Percentiles rank a stretch among this genome's conserved stretches.
Conservation (phyloP, 2,329 filamentous ascomycete genomes). For the Metarhizium rileyi region DNA sequence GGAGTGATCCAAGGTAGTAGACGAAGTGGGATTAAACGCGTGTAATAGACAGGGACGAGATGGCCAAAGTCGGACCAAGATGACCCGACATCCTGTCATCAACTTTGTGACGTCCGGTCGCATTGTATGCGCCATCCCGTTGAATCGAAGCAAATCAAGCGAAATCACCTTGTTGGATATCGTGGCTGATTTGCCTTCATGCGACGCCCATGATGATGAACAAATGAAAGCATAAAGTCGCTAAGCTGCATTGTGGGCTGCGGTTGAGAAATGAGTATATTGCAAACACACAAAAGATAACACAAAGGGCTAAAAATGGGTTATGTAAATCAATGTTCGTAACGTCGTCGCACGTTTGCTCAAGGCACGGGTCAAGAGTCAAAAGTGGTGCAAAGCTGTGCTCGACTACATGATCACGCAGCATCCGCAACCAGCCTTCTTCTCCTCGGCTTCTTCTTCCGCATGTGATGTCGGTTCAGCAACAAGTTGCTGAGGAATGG, state of each 20-base stretch:
- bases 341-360: constrained; percentile 16
- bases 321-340: constrained; percentile 3
- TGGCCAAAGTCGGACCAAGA: background rate
- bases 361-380: background rate
- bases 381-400: background rate
- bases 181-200: background rate
- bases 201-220: background rate
- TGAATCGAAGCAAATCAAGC: background rate
- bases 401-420: constrained; percentile 40
- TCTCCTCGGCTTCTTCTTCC: constrained; percentile 25
- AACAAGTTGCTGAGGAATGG: constrained; percentile 13
- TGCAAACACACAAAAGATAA: background rate
- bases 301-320: background rate
- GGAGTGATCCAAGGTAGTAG: background rate
- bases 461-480: constrained; percentile 4
- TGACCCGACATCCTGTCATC: background rate
- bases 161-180: background rate
- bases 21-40: background rate
- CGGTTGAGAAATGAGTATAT: background rate
- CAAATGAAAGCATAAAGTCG: constrained; percentile 5
- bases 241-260: constrained; percentile 3
- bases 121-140: background rate
- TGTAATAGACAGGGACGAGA: background rate
- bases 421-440: constrained; percentile 38
- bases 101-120: background rate